These are phyloP conservation scores for Solanum chiquidenum DNA, from an alignment of 257 asterid genomes.

Conservation along the genomic window DNA sequence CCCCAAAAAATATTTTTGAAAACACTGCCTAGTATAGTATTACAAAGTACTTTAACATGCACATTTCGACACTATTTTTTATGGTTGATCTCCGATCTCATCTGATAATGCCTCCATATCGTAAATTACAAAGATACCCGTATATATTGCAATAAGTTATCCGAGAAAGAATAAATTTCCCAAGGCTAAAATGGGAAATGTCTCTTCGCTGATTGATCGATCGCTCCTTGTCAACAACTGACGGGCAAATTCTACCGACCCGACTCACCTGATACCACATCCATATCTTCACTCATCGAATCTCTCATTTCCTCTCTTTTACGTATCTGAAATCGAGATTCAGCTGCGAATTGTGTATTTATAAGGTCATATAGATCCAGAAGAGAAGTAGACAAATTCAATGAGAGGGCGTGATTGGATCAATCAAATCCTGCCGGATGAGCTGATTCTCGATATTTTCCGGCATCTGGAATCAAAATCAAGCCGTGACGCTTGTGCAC, in stretches of 20 bases:
- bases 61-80: not conserved
- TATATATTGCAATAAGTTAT: not conserved
- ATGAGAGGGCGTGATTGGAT: slow-evolving; percentile 59
- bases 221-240: not conserved
- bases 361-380: not conserved
- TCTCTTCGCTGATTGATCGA: not conserved
- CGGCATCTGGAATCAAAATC: slow-evolving; percentile 41
- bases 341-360: not conserved
- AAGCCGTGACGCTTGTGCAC: slow-evolving; percentile 57
- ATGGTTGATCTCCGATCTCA: not conserved
- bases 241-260: not conserved
- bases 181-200: not conserved
- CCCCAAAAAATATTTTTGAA: too few relatives aligned
- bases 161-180: not conserved
- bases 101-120: not conserved
- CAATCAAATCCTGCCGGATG: slow-evolving; percentile 55
- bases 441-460: slow-evolving; percentile 54
- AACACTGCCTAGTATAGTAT: too few relatives aligned
- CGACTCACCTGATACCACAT: not conserved
- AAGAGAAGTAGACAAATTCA: not conserved
- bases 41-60: not conserved
- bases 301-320: not conserved
- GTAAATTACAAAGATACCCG: not conserved
- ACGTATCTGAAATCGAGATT: not conserved
- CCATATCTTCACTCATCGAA: not conserved